Percentiles rank a stretch among this genome's conserved stretches.
Evolutionary conservation across 2,329 filamentous ascomycete species (phyloP).

Genomic region (Trichoderma semiorbis): DNA sequence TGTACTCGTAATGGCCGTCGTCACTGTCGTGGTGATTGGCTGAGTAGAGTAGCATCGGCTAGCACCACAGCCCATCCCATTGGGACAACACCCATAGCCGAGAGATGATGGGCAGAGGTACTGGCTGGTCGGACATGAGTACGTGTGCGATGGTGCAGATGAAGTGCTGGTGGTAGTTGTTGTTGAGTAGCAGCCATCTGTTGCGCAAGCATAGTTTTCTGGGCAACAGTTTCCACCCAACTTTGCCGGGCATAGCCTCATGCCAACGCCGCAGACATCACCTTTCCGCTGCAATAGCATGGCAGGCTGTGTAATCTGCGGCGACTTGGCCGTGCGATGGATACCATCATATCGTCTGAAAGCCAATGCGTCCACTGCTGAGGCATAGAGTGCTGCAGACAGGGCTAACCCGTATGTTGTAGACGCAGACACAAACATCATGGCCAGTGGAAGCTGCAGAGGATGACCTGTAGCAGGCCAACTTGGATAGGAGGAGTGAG

Average conservation of each 20-base stretch:
- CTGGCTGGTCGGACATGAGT: conserved; percentile 43
- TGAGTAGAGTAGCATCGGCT: conserved; percentile 48
- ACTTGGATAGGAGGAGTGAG: neutral
- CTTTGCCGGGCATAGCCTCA: conserved; percentile 36
- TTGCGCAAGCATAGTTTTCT: conserved; percentile 45
- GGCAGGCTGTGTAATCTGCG: conserved; percentile 23
- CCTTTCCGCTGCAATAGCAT: conserved; percentile 4
- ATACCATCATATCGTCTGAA: conserved; percentile 31
- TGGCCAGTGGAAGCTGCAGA: neutral
- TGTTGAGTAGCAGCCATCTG: conserved; percentile 46
- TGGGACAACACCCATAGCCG: conserved; percentile 52
- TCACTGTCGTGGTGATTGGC: conserved; percentile 44
- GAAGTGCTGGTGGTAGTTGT: conserved; percentile 43
- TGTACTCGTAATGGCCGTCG: conserved; percentile 45
- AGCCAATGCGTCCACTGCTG: conserved; percentile 23
- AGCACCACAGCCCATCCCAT: conserved; percentile 47
- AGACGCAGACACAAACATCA: neutral
- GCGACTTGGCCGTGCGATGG: conserved; percentile 31
- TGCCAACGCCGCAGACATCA: conserved; percentile 27
- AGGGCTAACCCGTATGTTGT: neutral
- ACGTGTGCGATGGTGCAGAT: conserved; percentile 32
- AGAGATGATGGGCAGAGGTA: conserved; percentile 49
- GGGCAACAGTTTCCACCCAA: conserved; percentile 49
- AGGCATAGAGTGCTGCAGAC: neutral
- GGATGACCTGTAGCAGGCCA: neutral